Conservation (phyloP, 768 basidiomycete genomes). For the Boletus huronensis region DNA sequence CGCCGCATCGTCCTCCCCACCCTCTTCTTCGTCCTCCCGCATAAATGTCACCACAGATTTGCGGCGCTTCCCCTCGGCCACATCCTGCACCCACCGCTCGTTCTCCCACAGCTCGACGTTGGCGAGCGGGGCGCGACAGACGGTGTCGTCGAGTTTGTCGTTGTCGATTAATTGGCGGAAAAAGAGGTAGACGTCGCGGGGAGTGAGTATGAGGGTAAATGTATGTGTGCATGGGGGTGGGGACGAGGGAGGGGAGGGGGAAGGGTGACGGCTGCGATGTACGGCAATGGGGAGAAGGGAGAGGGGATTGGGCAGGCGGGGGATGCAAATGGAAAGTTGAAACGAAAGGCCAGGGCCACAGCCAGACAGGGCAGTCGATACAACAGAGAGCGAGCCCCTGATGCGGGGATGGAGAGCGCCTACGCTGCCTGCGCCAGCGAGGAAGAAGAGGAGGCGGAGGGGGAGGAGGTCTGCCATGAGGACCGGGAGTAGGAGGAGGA, state of each 20-base stretch:
- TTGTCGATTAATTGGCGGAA: slow-evolving; percentile 51
- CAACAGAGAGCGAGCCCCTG: not conserved
- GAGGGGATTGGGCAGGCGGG: slow-evolving; percentile 2
- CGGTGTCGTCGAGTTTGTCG: slow-evolving; percentile 58
- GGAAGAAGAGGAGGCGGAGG: slow-evolving; percentile 43
- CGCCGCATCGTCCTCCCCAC: not conserved
- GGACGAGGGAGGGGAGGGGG: not conserved
- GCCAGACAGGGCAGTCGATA: slow-evolving; percentile 6
- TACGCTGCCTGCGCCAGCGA: slow-evolving; percentile 17
- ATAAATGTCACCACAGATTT: slow-evolving; percentile 2
- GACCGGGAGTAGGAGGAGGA: slow-evolving; percentile 43
- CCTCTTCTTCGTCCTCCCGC: slow-evolving; percentile 12
- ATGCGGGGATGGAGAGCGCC: slow-evolving; percentile 12
- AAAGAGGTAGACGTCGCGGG: slow-evolving; percentile 30
- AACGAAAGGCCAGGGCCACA: slow-evolving; percentile 19
- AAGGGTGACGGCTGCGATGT: not conserved
- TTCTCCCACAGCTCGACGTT: slow-evolving; percentile 82
- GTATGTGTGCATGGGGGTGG: not conserved
- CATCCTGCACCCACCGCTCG: slow-evolving; percentile 51
- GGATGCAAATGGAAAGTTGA: slow-evolving; percentile 7
- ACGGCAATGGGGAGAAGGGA: not conserved
- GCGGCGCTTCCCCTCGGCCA: slow-evolving; percentile 1
- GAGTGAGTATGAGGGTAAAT: slow-evolving; percentile 15
- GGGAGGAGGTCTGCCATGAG: slow-evolving; percentile 43
- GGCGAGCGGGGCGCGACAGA: slow-evolving; percentile 62